Evolutionary conservation across 768 basidiomycete genomes (phyloP), one percentile per base, ranked within the genome.

Genomic region (Trametes gibbosa): DNA sequence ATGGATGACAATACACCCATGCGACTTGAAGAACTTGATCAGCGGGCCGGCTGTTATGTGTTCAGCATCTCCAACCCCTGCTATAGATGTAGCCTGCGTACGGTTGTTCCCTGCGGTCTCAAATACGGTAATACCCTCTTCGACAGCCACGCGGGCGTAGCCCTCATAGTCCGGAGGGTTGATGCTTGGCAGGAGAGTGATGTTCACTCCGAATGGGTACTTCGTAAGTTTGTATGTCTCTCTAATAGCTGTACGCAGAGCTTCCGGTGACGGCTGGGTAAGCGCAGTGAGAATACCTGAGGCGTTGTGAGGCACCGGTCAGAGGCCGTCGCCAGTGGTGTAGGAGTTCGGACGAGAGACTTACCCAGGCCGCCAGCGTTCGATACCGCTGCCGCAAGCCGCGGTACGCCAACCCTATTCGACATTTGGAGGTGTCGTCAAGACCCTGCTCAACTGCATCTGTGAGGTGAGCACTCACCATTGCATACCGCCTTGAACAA

Each of bases 31-130:
- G 69, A 83, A 89, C 52, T 83, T 81, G 73, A 97, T 88, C 41
- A 95, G 73, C 2, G 85, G 82, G 17, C 84, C 88, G 37, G 92
- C 92, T 93, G 29, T 32, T 3, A 14, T 24, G 27, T 13, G 42
- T 51, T n/a, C 24, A 53, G 52, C n/a, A 24, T 17, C 13, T 17
- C 13, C 5, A 24, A 32, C 0, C 46, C 32, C 29, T 32, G 29
- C 29, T 35, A 8, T n/a, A 1, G 13, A 35, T 9, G n/a, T 37
- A 16, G 68, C 10, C 10, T 10, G 29, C 89, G 63, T 66, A 92
- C 92, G 91, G 65, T 88, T 94, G 66, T 90, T 92, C 6, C 94
- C 95, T 2, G 95, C 95, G 0, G 95, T 97, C 77, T 97, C 95
- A 68, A 95, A 92, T 42, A 96, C 86, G 66, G 72, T 79, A n/a